Conservation (phyloP, 2,329 filamentous ascomycete genomes). For the Aspergillus luchuensis region DNA sequence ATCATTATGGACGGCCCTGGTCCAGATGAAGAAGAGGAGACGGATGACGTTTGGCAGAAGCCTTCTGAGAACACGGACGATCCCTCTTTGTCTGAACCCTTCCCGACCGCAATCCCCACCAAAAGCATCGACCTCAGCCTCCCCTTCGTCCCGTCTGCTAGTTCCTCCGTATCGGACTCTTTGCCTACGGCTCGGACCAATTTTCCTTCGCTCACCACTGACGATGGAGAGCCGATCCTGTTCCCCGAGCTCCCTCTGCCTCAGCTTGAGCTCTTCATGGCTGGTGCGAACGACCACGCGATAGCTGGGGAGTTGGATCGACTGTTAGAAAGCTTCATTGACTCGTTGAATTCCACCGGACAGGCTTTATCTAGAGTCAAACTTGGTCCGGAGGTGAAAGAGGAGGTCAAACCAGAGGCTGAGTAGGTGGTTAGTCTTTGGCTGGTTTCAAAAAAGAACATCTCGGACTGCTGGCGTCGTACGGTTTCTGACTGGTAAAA, state of each 20-base stretch:
- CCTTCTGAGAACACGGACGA: conserved; percentile 8
- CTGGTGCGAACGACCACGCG: conserved; percentile 39
- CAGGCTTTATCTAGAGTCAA: conserved; percentile 31
- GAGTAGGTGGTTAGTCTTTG: conserved; percentile 13
- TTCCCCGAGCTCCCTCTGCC: conserved; percentile 46
- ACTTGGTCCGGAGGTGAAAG: conserved; percentile 15
- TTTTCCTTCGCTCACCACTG: conserved; percentile 7
- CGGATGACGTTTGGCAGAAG: conserved; percentile 37
- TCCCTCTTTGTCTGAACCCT: conserved; percentile 23
- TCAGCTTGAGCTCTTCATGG: conserved; percentile 40
- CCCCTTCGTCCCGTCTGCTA: conserved; percentile 13
- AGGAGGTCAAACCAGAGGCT: conserved; percentile 15
- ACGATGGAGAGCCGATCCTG: conserved; percentile 25
- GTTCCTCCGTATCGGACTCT: conserved; percentile 25
- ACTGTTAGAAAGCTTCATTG: conserved; percentile 43
- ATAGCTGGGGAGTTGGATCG: conserved; percentile 45
- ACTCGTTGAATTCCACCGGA: conserved; percentile 41
- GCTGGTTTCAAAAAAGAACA: background rate
- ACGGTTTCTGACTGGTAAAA: background rate
- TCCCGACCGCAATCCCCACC: conserved; percentile 29
- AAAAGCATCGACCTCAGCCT: conserved; percentile 17
- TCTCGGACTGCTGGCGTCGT: background rate
- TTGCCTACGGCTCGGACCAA: conserved; percentile 26
- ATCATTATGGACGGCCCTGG: conserved; percentile 56
- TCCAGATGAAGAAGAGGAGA: conserved; percentile 58